Evolutionary conservation across 352 stramenopile genomes (phyloP), one percentile per base, ranked within the genome.

Genomic region (Peronospora destructor): DNA sequence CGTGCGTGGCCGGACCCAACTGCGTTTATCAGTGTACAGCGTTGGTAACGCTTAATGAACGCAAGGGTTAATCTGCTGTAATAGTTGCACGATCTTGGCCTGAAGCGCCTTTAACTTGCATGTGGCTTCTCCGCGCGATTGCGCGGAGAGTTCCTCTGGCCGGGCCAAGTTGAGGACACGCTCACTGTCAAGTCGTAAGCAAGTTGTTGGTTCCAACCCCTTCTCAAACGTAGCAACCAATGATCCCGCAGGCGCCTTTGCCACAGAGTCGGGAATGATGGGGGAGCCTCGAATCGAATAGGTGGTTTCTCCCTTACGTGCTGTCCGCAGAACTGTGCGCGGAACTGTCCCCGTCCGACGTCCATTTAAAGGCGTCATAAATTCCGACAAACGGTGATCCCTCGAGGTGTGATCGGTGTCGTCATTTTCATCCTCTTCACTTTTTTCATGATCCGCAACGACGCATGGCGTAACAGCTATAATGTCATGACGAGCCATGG

Each of bases 1-100:
- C 14, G 86, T 96, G 12, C 85, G 85, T 90, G 1, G 82, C 89
- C 50, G 67, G 72, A 10, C 93, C 96, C 8, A 90, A 91, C 57
- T 77, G 79, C 38, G 66, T 98, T 61, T 97, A 14, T 95, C 81
- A 4, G 78, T 97, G 41, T 97, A 76, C 84, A 42, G 72, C 87
- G 10, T 70, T 94, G 29, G 62, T 56, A 13, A 59, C 54, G 34
- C 47, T 68, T 68, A 66, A 25, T 14, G 11, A 42, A 47, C 41
- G 37, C 37, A 46, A 3, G 66, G 70, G 34, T 85, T 80, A 37
- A 86, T 76, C 55, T 84, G 73, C 38, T 56, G 63, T 49, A 87
- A 54, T 40, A 90, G 44, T 17, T 77, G 68, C 28, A 73, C 68
- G 33, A 90, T 68, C 53, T 86, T 86, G 41, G 73, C 74, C 45